Evolutionary conservation across 805 yeast genomes (phyloP).

Genomic region (Teunomyces aglyptinius): DNA sequence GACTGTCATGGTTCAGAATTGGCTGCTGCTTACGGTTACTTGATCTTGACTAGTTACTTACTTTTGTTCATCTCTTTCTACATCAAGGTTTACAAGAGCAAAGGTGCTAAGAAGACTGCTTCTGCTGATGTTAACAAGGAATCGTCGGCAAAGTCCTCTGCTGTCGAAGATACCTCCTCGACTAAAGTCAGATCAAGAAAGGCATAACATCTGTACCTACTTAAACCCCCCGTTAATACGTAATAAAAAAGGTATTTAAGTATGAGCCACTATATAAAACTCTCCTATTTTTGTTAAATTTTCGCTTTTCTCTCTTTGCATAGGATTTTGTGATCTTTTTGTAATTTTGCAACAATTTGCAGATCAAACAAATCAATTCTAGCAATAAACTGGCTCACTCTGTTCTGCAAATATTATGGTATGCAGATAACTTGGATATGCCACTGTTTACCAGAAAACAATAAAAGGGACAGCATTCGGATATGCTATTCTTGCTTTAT

Average conservation of each 20-base stretch:
- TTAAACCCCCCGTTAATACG: neutral
- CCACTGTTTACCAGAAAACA: neutral
- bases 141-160: conserved; percentile 7
- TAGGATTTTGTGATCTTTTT: neutral
- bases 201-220: conserved; percentile 19
- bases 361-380: neutral
- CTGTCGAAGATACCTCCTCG: conserved; percentile 11
- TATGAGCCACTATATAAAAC: neutral
- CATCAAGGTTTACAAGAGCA: conserved; percentile 74
- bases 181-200: conserved; percentile 35
- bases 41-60: conserved; percentile 83
- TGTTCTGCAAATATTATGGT: neutral
- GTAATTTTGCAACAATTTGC: neutral
- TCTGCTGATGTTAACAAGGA: conserved; percentile 8
- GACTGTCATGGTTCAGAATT: conserved; percentile 88
- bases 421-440: neutral
- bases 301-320: neutral
- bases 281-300: neutral
- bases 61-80: conserved; percentile 90
- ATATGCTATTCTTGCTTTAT: neutral
- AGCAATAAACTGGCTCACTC: neutral
- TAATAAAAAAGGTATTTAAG: neutral
- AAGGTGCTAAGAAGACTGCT: conserved; percentile 20
- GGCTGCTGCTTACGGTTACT: conserved; percentile 91
- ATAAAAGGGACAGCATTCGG: neutral